Evolutionary conservation across 768 basidiomycete genomes (phyloP), one percentile per base, ranked within the genome.

Genomic region (Pleurotus tuber-regium): DNA sequence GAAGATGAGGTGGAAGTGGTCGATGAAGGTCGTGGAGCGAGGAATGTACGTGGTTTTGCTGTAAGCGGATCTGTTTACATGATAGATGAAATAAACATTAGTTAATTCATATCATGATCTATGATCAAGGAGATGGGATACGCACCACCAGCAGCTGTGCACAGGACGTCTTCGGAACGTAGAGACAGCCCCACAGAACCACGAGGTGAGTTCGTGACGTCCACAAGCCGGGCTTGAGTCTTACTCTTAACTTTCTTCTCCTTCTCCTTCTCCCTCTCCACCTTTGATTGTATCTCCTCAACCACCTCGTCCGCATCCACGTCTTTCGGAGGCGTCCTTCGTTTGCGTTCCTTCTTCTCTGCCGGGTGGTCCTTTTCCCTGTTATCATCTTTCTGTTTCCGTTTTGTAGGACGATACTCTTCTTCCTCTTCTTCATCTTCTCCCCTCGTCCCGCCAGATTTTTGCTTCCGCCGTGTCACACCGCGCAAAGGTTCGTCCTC

Each of bases 121-220:
- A 21, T 49, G 18, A 30, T 10, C 40, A 9, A 25, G 29, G 21
- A 16, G 1, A 39, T 16, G 9, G 40, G 19, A 26, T 52, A 59
- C 55, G 53, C 30, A 56, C 57, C 50, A 51, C 47, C 24, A 26
- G 51, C 16, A 42, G 42, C 38, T 28, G 49, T 11, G 44, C 29
- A 16, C 26, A 23, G 30, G 21, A 36, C 23, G 28, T 28, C 4
- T 52, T 19, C 6, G 43, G 39, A 31, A 35, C 39, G 39, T 25
- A 48, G 25, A 52, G 53, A 19, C 47, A 14, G 47, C 54, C 50
- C 36, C 26, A 19, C 49, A 51, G 51, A 18, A 54, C 43, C 54
- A 70, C 66, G 16, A 47, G 78, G 76, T 4, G 82, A 77, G 63
- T 82, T 85, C 23, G 83, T 85, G 55, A 85, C 77, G 60, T 86